Percentiles rank a stretch among this genome's conserved stretches.
Evolutionary conservation across 176 grass and related monocot genomes (phyloP).

Genomic region (Hsuehochloa calcarea): DNA sequence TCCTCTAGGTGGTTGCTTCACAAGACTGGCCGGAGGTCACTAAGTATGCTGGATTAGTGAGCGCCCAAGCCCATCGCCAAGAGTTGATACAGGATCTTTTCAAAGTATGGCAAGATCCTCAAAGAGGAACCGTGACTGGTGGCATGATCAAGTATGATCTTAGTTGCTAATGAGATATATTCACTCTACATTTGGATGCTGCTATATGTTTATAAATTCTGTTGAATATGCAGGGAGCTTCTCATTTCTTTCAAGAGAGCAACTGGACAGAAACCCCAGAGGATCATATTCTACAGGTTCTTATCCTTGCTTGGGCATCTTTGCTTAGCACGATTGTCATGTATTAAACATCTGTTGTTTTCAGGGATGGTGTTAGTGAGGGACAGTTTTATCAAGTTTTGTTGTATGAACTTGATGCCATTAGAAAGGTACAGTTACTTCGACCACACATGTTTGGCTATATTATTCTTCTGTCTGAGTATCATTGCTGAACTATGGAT

Average conservation of each 20-base stretch:
- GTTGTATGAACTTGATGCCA: slow-evolving; percentile 89
- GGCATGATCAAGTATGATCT: slow-evolving; percentile 87
- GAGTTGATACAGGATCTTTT: slow-evolving; percentile 94
- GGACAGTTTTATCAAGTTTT: slow-evolving; percentile 98
- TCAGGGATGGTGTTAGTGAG: slow-evolving; percentile 92
- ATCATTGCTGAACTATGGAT: neutral
- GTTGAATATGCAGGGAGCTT: slow-evolving; percentile 63
- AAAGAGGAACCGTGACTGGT: slow-evolving; percentile 74
- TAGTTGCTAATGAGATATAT: neutral
- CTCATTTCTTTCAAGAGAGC: slow-evolving; percentile 87
- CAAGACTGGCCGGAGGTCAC: slow-evolving; percentile 95
- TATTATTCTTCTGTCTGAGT: neutral
- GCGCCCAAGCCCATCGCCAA: slow-evolving; percentile 85
- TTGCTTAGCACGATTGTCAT: neutral
- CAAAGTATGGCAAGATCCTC: slow-evolving; percentile 89
- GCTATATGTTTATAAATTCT: slow-evolving; percentile 1
- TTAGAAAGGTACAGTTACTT: slow-evolving; percentile 71
- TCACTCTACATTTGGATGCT: neutral
- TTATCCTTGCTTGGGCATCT: slow-evolving; percentile 12
- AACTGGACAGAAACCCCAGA: slow-evolving; percentile 92
- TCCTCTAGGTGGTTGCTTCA: slow-evolving; percentile 82
- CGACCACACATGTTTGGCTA: neutral
- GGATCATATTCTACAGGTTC: slow-evolving; percentile 98
- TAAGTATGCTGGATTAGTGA: slow-evolving; percentile 85
- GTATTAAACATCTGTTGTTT: slow-evolving; percentile 26